Conservation (phyloP, 2,329 filamentous ascomycete genomes). For the Hypoxylon sp. region DNA sequence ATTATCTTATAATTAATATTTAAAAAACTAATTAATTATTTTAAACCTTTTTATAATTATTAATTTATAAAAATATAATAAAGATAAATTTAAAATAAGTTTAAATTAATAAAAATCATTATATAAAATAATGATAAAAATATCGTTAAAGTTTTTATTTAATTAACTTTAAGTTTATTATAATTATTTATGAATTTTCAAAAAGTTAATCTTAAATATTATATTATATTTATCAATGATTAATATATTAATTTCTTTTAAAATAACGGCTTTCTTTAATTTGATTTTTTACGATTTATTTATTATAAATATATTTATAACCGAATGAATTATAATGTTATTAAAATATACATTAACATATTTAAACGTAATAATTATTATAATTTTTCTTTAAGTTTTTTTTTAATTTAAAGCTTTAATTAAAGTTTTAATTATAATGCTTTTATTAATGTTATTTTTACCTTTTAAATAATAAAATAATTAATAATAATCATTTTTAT, state of each 20-base stretch:
- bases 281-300: no score
- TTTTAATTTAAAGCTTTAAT: neutral
- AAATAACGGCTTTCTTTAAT: no score
- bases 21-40: neutral
- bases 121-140: neutral
- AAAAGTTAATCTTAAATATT: no score
- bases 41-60: no score
- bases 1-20: neutral
- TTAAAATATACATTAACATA: neutral
- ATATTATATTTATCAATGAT: no score
- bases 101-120: neutral
- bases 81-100: neutral
- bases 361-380: neutral
- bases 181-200: no score
- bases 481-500: no score
- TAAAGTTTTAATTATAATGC: neutral
- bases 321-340: neutral
- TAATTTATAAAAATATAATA: neutral
- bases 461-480: no score
- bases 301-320: no score
- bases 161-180: neutral
- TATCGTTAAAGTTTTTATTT: neutral
- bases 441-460: no score
- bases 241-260: no score
- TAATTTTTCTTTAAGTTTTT: neutral